A percentile compares a stretch with the other conserved stretches of the same genome.
Conservation (phyloP, 2,329 filamentous ascomycete genomes). For the Sporothrix luriei region DNA sequence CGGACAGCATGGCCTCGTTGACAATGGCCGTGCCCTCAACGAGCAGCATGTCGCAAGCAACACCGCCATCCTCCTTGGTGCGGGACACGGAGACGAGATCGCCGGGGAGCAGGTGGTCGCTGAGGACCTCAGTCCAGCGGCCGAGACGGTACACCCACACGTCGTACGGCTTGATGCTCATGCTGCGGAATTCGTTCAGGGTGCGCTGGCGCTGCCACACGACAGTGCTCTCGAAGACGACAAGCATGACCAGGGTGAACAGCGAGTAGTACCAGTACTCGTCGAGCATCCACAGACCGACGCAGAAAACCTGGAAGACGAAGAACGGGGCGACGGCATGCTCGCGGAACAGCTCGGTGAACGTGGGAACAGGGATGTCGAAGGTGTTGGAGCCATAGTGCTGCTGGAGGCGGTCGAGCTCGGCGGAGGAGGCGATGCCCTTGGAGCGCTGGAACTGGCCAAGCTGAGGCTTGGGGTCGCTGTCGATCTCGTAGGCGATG, state of each 20-base stretch:
- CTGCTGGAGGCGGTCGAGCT: constrained; percentile 78
- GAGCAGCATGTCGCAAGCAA: constrained; percentile 95
- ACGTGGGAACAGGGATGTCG: constrained; percentile 95
- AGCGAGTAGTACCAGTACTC: constrained; percentile 99
- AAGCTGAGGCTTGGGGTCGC: constrained; percentile 78
- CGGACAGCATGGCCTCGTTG: constrained; percentile 98
- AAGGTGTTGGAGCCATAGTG: constrained; percentile 97
- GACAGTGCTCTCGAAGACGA: constrained; percentile 95
- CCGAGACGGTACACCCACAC: constrained; percentile 86
- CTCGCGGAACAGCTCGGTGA: constrained; percentile 94
- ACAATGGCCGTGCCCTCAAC: constrained; percentile 96
- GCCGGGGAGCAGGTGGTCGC: constrained; percentile 88
- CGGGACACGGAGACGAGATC: constrained; percentile 90
- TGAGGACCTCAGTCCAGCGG: constrained; percentile 85
- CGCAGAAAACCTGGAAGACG: constrained; percentile 98
- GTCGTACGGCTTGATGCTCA: constrained; percentile 99
- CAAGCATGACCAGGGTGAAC: constrained; percentile 98
- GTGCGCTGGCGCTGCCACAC: constrained; percentile 99
- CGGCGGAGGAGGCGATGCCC: constrained; percentile 72
- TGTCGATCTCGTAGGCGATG: constrained; percentile 79
- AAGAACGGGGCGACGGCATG: constrained; percentile 99
- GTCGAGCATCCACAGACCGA: constrained; percentile 96
- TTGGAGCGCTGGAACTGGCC: constrained; percentile 76
- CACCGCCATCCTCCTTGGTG: constrained; percentile 94
- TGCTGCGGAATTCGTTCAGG: constrained; percentile 92